phyloP scores from a whole-genome alignment of 1,284 basidiomycete species.

The Rhodotorula sp. region DNA sequence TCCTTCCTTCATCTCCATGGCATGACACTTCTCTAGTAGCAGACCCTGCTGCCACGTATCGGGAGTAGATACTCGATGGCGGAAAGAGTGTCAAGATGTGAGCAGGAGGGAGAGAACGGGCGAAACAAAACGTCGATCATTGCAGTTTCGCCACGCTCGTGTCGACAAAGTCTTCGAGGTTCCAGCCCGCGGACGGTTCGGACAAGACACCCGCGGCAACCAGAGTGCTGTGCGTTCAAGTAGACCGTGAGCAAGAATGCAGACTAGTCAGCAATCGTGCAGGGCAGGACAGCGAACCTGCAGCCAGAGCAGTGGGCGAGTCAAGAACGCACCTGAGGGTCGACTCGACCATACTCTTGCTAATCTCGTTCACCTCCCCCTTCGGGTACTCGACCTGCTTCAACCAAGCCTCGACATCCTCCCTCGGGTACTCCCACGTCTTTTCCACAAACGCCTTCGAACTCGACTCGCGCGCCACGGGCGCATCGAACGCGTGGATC shows the following conservation, averaged over 20 bases:
- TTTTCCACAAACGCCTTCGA: conserved; percentile 72
- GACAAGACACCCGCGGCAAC: conserved; percentile 72
- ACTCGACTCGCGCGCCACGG: conserved; percentile 55
- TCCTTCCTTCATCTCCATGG: background rate
- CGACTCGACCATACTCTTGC: conserved; percentile 51
- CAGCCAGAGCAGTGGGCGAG: too few relatives aligned
- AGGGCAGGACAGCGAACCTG: background rate
- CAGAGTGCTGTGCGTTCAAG: conserved; percentile 56
- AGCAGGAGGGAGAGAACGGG: too few relatives aligned
- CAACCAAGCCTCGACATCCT: conserved; percentile 65
- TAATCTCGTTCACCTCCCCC: conserved; percentile 46
- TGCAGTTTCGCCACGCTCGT: conserved; percentile 55
- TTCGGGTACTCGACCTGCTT: conserved; percentile 44
- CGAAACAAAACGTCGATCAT: background rate
- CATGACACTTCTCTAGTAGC: background rate
- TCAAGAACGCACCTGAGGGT: conserved; percentile 30
- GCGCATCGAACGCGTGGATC: conserved; percentile 67
- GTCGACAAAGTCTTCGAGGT: conserved; percentile 63
- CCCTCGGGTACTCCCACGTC: conserved; percentile 74
- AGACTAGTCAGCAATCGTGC: background rate
- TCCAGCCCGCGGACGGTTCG: conserved; percentile 60
- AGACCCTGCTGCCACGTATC: too few relatives aligned
- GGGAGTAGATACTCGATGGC: too few relatives aligned
- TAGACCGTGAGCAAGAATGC: too few relatives aligned
- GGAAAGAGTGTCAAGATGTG: too few relatives aligned